Conservation (phyloP, 192 early-diverging fungal genomes). For the Podila verticillata region DNA sequence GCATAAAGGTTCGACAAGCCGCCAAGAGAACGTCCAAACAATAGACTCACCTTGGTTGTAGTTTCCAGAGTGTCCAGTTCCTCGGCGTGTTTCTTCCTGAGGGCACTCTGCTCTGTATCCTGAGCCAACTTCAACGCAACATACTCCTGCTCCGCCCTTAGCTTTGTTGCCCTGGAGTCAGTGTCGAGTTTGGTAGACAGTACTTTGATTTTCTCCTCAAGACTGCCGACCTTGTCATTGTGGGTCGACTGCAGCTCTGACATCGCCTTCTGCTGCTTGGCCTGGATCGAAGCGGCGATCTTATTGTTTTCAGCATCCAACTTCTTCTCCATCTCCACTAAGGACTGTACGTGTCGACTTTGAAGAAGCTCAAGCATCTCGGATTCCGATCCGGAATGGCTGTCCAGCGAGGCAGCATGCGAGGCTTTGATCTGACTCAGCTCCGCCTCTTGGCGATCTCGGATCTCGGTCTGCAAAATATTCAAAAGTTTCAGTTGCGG, state of each 20-base stretch:
- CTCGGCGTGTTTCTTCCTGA: conserved; percentile 8
- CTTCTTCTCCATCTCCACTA: conserved; percentile 15
- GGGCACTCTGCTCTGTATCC: neutral
- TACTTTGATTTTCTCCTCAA: conserved; percentile 19
- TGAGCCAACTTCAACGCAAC: conserved; percentile 14
- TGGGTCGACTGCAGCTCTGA: conserved; percentile 3
- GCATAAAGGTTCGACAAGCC: neutral
- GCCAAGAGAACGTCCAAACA: neutral
- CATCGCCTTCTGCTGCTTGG: conserved; percentile 29
- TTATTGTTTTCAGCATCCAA: conserved; percentile 9
- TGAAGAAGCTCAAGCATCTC: conserved; percentile 21
- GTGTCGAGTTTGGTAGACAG: conserved; percentile 15
- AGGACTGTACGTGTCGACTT: conserved; percentile 17
- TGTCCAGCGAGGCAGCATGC: conserved; percentile 11
- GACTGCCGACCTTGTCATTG: neutral
- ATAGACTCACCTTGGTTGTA: conserved; percentile 13
- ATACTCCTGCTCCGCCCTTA: conserved; percentile 4
- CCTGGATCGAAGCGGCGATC: conserved; percentile 11
- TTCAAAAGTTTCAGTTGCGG: neutral
- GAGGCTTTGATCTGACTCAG: conserved; percentile 28
- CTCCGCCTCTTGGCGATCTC: conserved; percentile 25
- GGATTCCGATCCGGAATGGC: conserved; percentile 4
- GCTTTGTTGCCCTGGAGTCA: neutral
- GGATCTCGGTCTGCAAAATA: conserved; percentile 15
- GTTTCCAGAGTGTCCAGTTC: conserved; percentile 13